phyloP scores from a whole-genome alignment of 2,329 filamentous ascomycete genomes.

The Ceratocystis papillata region DNA sequence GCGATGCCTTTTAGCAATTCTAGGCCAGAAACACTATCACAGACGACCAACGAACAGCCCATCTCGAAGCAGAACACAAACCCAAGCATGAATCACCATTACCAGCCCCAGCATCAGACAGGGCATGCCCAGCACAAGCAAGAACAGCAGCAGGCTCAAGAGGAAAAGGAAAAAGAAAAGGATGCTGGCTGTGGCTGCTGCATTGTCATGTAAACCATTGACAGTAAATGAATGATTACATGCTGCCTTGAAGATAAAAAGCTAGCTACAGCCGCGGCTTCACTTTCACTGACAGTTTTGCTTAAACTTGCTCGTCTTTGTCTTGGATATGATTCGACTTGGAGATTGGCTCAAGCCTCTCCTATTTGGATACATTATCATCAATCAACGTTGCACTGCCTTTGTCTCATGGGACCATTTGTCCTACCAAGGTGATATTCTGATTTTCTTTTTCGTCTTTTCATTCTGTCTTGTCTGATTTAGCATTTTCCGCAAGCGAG shows the following conservation, averaged over 20 bases:
- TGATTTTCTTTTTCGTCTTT: conserved; percentile 5
- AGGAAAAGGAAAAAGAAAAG: conserved; percentile 35
- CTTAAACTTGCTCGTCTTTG: conserved; percentile 10
- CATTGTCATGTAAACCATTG: conserved; percentile 37
- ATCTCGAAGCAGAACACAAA: conserved; percentile 26
- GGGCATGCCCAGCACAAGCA: conserved; percentile 20
- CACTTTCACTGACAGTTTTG: neutral
- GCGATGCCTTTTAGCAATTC: conserved; percentile 13
- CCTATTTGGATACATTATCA: too few relatives aligned
- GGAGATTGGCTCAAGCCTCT: too few relatives aligned
- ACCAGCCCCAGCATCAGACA: conserved; percentile 2
- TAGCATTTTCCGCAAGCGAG: conserved; percentile 17
- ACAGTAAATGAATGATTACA: neutral
- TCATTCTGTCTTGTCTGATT: conserved; percentile 11
- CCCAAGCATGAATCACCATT: neutral
- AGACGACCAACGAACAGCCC: conserved; percentile 22
- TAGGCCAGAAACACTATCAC: conserved; percentile 14
- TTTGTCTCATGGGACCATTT: too few relatives aligned
- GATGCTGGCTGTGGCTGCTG: conserved; percentile 42
- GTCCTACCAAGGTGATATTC: neutral
- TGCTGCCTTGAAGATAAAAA: neutral
- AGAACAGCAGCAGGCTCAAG: conserved; percentile 27
- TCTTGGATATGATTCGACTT: neutral
- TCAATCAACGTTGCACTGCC: too few relatives aligned
- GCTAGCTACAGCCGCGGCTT: neutral